phyloP scores from a whole-genome alignment of 2,329 filamentous ascomycete genomes.

The Claviceps sp. region DNA sequence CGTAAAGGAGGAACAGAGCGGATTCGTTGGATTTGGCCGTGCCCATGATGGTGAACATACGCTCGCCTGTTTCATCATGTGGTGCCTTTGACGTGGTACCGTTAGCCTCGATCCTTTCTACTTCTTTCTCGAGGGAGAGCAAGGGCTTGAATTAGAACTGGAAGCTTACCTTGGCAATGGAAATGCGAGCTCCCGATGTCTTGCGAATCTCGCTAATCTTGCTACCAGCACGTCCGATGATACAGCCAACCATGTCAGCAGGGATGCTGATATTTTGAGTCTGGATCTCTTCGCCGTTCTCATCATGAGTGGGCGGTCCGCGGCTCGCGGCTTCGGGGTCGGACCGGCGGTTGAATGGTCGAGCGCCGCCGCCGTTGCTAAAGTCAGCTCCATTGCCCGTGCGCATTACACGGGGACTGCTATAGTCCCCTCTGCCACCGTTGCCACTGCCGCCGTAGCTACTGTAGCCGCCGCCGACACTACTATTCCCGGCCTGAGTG shows the following conservation, averaged over 20 bases:
- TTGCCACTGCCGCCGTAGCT: constrained; percentile 20
- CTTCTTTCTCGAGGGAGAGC: neutral
- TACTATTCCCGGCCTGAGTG: constrained; percentile 51
- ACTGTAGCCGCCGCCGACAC: constrained; percentile 26
- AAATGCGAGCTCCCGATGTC: constrained; percentile 91
- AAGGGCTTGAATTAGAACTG: too few species aligned
- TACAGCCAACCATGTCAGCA: constrained; percentile 98
- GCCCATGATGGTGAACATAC: constrained; percentile 99
- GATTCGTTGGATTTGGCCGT: constrained; percentile 89
- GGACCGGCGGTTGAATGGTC: constrained; percentile 64
- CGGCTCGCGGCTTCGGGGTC: constrained; percentile 70
- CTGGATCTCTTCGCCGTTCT: constrained; percentile 94
- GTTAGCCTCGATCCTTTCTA: neutral
- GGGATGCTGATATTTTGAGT: constrained; percentile 99
- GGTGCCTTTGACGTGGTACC: constrained; percentile 45
- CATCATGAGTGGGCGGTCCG: constrained; percentile 76
- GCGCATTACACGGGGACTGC: constrained; percentile 66
- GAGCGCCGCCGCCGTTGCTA: constrained; percentile 59
- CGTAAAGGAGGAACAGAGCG: constrained; percentile 89
- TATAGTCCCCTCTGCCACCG: constrained; percentile 37
- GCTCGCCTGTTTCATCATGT: constrained; percentile 93
- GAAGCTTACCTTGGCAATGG: constrained; percentile 67
- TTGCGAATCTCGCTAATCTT: constrained; percentile 99
- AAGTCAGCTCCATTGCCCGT: constrained; percentile 97
- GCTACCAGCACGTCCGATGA: constrained; percentile 86